Percentiles rank a stretch among this genome's conserved stretches.
phyloP scores from a whole-genome alignment of 768 basidiomycete genomes.

The Suillus subaureus region DNA sequence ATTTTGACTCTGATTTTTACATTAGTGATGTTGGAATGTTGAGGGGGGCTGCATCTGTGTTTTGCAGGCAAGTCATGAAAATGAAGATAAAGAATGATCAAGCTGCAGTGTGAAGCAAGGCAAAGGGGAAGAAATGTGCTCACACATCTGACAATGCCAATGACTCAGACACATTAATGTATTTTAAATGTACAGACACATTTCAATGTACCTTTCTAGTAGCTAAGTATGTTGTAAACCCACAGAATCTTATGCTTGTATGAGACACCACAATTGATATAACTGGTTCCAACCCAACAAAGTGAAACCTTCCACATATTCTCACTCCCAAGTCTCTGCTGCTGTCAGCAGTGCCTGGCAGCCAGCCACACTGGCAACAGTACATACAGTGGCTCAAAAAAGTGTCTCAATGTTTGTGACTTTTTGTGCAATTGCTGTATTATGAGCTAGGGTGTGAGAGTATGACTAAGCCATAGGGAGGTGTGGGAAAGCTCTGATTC shows the following conservation, averaged over 20 bases:
- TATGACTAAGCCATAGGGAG: too few species aligned
- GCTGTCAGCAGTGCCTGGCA: too few species aligned
- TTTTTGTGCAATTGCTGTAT: too few species aligned
- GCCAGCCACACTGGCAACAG: too few species aligned
- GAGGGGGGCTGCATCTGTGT: background rate
- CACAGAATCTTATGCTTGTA: background rate
- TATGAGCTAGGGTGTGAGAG: too few species aligned
- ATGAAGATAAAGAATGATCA: background rate
- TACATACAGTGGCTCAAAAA: too few species aligned
- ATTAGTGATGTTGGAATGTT: slow-evolving; percentile 17
- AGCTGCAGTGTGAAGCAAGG: background rate
- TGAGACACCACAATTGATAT: too few species aligned
- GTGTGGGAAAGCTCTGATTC: too few species aligned
- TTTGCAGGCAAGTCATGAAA: background rate
- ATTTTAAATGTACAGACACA: background rate
- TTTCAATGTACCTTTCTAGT: background rate
- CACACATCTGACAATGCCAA: background rate
- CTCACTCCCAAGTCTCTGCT: too few species aligned
- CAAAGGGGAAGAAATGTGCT: background rate
- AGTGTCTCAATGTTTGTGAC: too few species aligned
- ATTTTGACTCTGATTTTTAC: slow-evolving; percentile 21
- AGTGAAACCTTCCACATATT: too few species aligned
- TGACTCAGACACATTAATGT: background rate
- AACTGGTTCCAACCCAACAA: too few species aligned
- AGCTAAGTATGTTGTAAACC: background rate